Base-by-base conservation (phyloP, 192 early-diverging fungal species). In the Linnemannia zychae region DNA sequence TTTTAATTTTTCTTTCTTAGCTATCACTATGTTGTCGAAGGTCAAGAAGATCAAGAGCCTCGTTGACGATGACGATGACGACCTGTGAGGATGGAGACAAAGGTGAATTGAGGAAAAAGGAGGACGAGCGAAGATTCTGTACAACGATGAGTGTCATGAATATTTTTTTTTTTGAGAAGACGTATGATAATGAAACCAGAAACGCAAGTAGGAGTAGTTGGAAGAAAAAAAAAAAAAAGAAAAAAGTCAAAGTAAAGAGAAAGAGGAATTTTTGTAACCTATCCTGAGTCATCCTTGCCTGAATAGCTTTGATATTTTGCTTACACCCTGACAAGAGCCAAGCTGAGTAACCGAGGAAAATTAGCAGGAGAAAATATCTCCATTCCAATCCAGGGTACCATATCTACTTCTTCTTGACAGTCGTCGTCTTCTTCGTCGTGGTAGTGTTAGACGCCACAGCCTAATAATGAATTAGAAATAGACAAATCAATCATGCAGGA, bases 41-140 rank as follows among this genome's bases (percentile, higher is more conserved):
- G 92, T 96, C n/a, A 93, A 94, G 67, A 95, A 94, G 84, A 92
- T 99, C 88, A 94, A 94, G 82, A 91, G 91, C 34, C 88, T 96
- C 68, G 89, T 90, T 33, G 98, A 98, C 53, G 97, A 97, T 72
- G 97, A 97, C 38, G 92, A 85, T 49, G 82, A 79, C 72, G 82
- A 85, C 33, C 16, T 85, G 50, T 85, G 67, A 78, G 37, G 2
- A 47, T 3, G 15, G 33, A 33, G 7, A 7, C 4, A 71, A n/a
- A 12, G 46, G 37, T 28, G 36, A 40, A 69, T n/a, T n/a, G n/a
- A n/a, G n/a, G n/a, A n/a, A n/a, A n/a, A n/a, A n/a, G n/a, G n/a
- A n/a, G n/a, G n/a, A n/a, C n/a, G n/a, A n/a, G n/a, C n/a, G 24
- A 40, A 38, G 20, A 22, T 50, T 50, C 49, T 50, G 22, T 57